Evolutionary conservation across 805 yeast species (phyloP).

Genomic region (Kuraishia hungarica): DNA sequence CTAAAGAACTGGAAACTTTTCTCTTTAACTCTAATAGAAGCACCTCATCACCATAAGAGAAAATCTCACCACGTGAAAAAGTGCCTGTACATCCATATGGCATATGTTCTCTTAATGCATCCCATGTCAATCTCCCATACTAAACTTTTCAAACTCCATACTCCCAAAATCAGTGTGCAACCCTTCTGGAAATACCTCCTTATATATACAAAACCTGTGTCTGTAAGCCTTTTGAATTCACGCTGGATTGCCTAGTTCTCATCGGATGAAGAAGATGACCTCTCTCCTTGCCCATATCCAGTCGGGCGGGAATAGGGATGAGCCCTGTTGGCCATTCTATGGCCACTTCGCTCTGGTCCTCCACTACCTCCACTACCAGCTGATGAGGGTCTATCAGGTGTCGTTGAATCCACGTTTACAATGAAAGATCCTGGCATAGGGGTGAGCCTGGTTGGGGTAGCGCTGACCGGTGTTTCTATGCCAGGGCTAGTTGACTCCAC

Average conservation of each 20-base stretch:
- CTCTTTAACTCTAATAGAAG: too few relatives aligned
- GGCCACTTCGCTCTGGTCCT: not conserved
- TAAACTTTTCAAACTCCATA: too few relatives aligned
- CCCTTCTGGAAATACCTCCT: too few relatives aligned
- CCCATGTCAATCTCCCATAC: too few relatives aligned
- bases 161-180: too few relatives aligned
- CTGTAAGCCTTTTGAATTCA: too few relatives aligned
- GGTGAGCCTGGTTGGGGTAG: not conserved
- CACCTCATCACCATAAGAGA: too few relatives aligned
- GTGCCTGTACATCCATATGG: too few relatives aligned
- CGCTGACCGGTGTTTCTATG: slow-evolving; percentile 10
- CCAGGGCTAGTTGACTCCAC: slow-evolving; percentile 23
- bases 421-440: not conserved
- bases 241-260: not conserved
- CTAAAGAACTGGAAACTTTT: not conserved
- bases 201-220: too few relatives aligned
- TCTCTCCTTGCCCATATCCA: not conserved
- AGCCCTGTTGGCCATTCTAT: not conserved
- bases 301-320: not conserved
- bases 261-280: not conserved
- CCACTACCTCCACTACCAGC: slow-evolving; percentile 1
- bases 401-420: not conserved
- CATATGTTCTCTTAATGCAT: too few relatives aligned
- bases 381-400: not conserved
- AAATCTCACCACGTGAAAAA: too few relatives aligned